Evolutionary conservation across 208 protist species (phyloP), one percentile per base, ranked within the genome.

Genomic region (Trypanosoma congolense): DNA sequence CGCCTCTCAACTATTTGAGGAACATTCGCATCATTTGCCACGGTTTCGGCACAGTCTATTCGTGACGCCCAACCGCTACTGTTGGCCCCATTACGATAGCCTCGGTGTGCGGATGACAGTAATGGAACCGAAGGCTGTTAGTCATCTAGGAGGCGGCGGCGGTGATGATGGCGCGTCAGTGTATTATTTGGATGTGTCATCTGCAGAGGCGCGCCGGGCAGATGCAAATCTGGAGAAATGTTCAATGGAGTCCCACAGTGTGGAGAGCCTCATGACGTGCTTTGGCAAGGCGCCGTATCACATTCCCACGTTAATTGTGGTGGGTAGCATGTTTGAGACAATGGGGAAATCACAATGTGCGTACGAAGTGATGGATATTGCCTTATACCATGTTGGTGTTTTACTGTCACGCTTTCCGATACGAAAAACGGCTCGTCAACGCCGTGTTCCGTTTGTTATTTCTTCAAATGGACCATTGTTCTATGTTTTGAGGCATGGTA

Each of bases 301-400:
- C 73, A 67, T 94, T n/a, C 87, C 83, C 0, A 88, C 80, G 6
- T 63, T 94, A 43, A 70, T 92, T 54, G 61, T 76, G 59, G 69
- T 75, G 35, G 64, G 70, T 49, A 68, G 66, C 44, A 48, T 77
- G 25, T 87, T 94, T 56, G 66, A 83, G 48, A 70, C 78, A 9
- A 87, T 84, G 36, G 80, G 78, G 9, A 69, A 80, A 35, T 58
- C 62, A 22, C 59, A 68, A 16, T 65, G 72, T 28, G 72, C 79
- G 16, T 50, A 65, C 26, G 81, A 92, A 66, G 68, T 80, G 53
- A 68, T 85, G 30, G 81, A 94, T 31, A 44, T 90, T 42, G 83
- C 81, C 16, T 75, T 94, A 24, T 94, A 90, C 59, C 75, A 80
- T 44, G 67, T 85, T 18, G 87, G 87, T 30, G 56, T 81, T 4